Base-by-base conservation (phyloP, 495 filamentous ascomycete genomes). In the Wilcoxina mikolae region DNA sequence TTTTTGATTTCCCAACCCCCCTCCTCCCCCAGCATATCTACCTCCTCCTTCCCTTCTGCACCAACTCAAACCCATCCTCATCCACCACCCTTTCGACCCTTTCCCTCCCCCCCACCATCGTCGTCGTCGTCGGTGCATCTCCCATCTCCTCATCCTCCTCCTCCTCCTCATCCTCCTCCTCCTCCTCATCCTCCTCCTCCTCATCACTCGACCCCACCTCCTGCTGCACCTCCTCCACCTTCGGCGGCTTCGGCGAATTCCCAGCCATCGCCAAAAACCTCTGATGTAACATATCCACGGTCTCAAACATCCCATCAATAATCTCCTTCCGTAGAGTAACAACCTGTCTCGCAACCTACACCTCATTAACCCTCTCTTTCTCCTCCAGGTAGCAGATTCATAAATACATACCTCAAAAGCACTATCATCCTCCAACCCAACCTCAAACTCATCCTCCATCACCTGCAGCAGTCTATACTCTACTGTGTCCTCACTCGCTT, bases 381-480 rank as follows among this genome's bases (percentile, higher is more conserved):
- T 28, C 12, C 22, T 18, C 20, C 2, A 22, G 17, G 23, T 12
- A 22, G 9, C 4, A 41, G n/a, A n/a, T 46, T 18, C 25, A 7
- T 15, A 10, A 26, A 10, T 12, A 31, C 53, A 42, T 52, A 66
- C 64, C 31, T 79, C 76, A 35, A 73, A 81, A 28, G 81, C 86
- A 52, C 79, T 87, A 58, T 85, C 89, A 69, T 95, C 89, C 61
- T 96, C 91, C 15, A 96, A 76, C 51, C 81, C 80, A 31, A 89
- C 82, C 47, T 91, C 87, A 65, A 95, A 98, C 69, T 98, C 90
- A 69, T 95, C 93, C 57, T 82, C 78, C 83, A 98, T 89, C 20
- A 89, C 83, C 60, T 95, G 84, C 25, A 93, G 69, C 50, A 96
- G 71, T 11, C 86, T 78, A 41, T 78, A 74, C 70, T 96, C 91